Base-by-base conservation (phyloP, 2,329 filamentous ascomycete genomes). In the Ploettnerulaceae sp. region DNA sequence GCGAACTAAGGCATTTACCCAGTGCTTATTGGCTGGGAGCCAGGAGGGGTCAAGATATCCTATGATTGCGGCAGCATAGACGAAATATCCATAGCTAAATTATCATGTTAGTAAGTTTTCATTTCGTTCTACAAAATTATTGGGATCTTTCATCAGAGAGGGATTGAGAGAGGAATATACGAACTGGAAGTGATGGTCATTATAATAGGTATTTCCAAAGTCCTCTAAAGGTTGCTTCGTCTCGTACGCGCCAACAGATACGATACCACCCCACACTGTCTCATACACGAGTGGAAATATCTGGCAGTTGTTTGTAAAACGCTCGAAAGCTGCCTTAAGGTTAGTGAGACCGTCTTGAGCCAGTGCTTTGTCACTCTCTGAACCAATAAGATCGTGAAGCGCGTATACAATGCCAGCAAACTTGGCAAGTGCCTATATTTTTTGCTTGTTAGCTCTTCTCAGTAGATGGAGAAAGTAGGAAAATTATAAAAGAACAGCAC, bases 181-280 rank as follows among this genome's bases (percentile, higher is more conserved):
- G 18, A 39, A 58, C 48, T 87, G 84, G 57, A 84, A 84, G 61
- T 85, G 81, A 56, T 84, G 81, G 59, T 85, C 81, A 57, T 85
- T 91, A 70, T 90, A 91, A 61, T 80, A 85, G 1, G 84, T 86
- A 65, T 96, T 96, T 53, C 93, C 93, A 67, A 95, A 97, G 63
- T 97, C 93, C 0, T 74, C 75, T 2, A 82, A 81, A 4, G 77
- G 65, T 53, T 94, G 78, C 1, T 80, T 81, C 1, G 81, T 86
- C 12, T 62, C 63, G 62, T 90, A 95, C 4, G 81, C 79, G 7
- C 83, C 86, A 5, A 80, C 80, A 4, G 87, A 93, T 7, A 93
- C 86, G 5, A 89, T 69, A 1, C 89, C 89, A 48, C 86, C 86
- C 89, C 89, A 95, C 11, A 73, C 77, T 52, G 68, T 70, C 56